Evolutionary conservation across 805 yeast species (phyloP).

Genomic region (Kodamaea leandrae): DNA sequence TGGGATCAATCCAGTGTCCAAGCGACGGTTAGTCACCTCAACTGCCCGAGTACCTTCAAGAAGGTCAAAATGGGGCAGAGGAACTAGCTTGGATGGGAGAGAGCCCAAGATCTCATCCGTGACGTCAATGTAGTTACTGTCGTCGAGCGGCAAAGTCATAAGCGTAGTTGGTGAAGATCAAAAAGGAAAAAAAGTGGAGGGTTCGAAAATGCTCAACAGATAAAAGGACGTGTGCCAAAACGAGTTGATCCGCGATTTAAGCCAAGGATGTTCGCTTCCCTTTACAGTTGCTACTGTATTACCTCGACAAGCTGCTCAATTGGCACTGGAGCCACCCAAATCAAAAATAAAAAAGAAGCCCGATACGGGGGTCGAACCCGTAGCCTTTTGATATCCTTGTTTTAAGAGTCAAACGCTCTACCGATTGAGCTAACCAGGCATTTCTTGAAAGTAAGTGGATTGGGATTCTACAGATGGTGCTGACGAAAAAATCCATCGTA

Average conservation of each 20-base stretch:
- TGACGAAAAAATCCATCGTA: no score
- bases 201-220: no score
- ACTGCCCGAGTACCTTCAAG: slow-evolving; percentile 86
- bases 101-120: slow-evolving; percentile 49
- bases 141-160: slow-evolving; percentile 3
- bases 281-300: no score
- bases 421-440: slow-evolving; percentile 3
- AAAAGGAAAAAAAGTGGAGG: neutral
- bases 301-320: no score
- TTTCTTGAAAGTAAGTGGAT: neutral
- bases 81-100: slow-evolving; percentile 55
- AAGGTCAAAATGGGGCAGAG: slow-evolving; percentile 59
- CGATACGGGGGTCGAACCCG: slow-evolving; percentile 3
- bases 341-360: neutral
- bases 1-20: slow-evolving; percentile 75
- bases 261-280: no score
- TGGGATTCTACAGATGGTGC: no score
- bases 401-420: slow-evolving; percentile 1
- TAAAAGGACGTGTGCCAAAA: no score
- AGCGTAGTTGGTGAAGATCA: no score
- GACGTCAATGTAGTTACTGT: slow-evolving; percentile 44
- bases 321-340: no score
- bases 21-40: slow-evolving; percentile 65
- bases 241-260: no score
- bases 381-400: slow-evolving; percentile 1